Percentiles rank a stretch among this genome's conserved stretches.
Conservation (phyloP, 2,329 filamentous ascomycete species). For the Microcyclospora tardicrescens region DNA sequence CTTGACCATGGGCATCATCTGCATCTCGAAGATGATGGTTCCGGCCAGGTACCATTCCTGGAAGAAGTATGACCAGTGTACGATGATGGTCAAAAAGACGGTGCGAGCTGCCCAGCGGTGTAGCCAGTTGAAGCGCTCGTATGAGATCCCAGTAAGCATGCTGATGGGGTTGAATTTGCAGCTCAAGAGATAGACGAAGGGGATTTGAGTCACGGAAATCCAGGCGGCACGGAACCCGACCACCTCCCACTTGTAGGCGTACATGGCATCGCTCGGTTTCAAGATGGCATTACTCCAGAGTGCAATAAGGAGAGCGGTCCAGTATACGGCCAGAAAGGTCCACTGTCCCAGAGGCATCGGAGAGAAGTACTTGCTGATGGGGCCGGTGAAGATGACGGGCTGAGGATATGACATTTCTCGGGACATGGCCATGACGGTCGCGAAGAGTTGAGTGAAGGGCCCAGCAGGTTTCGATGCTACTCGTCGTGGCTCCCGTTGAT, state of each 20-base stretch:
- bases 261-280: slow-evolving; percentile 13
- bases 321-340: slow-evolving; percentile 18
- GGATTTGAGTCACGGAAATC: slow-evolving; percentile 52
- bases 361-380: slow-evolving; percentile 18
- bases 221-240: slow-evolving; percentile 56
- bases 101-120: slow-evolving; percentile 40
- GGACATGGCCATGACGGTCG: slow-evolving; percentile 14
- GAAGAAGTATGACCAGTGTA: slow-evolving; percentile 44
- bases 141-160: slow-evolving; percentile 33
- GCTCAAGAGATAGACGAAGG: slow-evolving; percentile 44
- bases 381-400: slow-evolving; percentile 18
- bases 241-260: slow-evolving; percentile 36
- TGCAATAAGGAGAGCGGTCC: slow-evolving; percentile 17
- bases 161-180: slow-evolving; percentile 34
- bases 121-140: slow-evolving; percentile 40
- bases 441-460: slow-evolving; percentile 14
- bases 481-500: slow-evolving; percentile 2
- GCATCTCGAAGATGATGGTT: slow-evolving; percentile 36
- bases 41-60: slow-evolving; percentile 39
- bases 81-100: slow-evolving; percentile 39
- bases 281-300: slow-evolving; percentile 20
- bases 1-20: slow-evolving; percentile 36
- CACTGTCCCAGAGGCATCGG: slow-evolving; percentile 20
- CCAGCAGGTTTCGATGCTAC: slow-evolving; percentile 5
- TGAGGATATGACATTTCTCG: slow-evolving; percentile 19